Percentiles rank a stretch among this genome's conserved stretches.
Evolutionary conservation across 345 rosid species (phyloP).

Genomic region (Rhizophora mangle): DNA sequence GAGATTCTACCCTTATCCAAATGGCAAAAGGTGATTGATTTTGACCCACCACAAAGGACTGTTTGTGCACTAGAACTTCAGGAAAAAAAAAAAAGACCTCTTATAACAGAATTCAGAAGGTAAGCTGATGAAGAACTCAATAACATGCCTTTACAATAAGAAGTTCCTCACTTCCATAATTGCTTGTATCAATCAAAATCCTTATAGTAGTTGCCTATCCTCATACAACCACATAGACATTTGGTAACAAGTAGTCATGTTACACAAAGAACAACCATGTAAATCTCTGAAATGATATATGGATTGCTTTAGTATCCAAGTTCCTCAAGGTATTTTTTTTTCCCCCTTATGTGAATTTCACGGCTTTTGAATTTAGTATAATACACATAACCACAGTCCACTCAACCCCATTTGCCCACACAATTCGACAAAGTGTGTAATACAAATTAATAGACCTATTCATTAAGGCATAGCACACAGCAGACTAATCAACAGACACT

Average conservation of each 20-base stretch:
- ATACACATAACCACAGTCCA: neutral
- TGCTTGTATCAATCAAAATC: neutral
- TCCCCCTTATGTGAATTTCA: neutral
- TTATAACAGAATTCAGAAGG: too few relatives aligned
- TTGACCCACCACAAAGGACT: too few relatives aligned
- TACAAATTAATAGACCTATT: neutral
- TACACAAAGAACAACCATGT: neutral
- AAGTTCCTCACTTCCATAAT: neutral
- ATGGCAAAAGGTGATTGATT: too few relatives aligned
- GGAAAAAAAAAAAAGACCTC: too few relatives aligned
- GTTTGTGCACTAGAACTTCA: too few relatives aligned
- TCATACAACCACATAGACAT: neutral
- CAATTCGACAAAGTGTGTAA: neutral
- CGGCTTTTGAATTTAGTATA: neutral
- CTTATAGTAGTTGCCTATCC: neutral
- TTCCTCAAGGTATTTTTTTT: neutral
- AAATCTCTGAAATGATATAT: neutral
- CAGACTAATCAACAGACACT: neutral
- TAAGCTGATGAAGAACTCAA: neutral
- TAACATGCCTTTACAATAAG: neutral
- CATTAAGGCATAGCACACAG: neutral
- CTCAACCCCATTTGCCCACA: neutral
- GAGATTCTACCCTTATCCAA: too few relatives aligned
- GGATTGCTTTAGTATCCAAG: slow-evolving; percentile 4
- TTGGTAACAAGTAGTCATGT: neutral